Percentiles rank a stretch among this genome's conserved stretches.
phyloP scores from a whole-genome alignment of 2,329 filamentous ascomycete species.

The Gnomoniopsis smithogilvyi region DNA sequence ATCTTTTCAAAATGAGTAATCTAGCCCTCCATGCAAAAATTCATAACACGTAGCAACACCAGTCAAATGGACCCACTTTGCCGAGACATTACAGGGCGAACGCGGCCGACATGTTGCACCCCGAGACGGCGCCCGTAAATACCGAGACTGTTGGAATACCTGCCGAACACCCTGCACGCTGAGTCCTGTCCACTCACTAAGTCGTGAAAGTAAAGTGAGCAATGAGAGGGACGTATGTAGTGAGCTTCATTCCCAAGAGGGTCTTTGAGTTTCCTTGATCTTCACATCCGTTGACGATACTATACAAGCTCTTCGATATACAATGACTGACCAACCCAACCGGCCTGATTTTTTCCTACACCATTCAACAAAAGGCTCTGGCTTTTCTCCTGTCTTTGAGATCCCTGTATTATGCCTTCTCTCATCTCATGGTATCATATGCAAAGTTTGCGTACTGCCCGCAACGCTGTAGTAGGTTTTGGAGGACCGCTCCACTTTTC shows the following conservation, averaged over 20 bases:
- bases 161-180: too few relatives aligned
- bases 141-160: too few relatives aligned
- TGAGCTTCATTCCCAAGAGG: background rate
- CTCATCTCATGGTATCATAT: constrained; percentile 16
- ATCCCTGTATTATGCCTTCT: too few relatives aligned
- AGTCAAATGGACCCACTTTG: too few relatives aligned
- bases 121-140: too few relatives aligned
- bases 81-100: too few relatives aligned
- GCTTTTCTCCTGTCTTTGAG: background rate
- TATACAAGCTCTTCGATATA: background rate
- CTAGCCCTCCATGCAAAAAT: too few relatives aligned
- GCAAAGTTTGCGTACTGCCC: constrained; percentile 3
- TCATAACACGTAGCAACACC: too few relatives aligned
- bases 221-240: too few relatives aligned
- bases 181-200: too few relatives aligned
- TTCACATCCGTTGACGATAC: background rate
- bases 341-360: background rate
- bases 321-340: background rate
- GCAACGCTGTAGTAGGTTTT: background rate
- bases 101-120: too few relatives aligned
- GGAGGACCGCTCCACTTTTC: background rate
- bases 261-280: background rate
- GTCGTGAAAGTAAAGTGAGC: background rate
- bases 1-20: too few relatives aligned
- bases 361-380: background rate